phyloP scores from a whole-genome alignment of 305 asterid species.

The Fraxinus paxiana region DNA sequence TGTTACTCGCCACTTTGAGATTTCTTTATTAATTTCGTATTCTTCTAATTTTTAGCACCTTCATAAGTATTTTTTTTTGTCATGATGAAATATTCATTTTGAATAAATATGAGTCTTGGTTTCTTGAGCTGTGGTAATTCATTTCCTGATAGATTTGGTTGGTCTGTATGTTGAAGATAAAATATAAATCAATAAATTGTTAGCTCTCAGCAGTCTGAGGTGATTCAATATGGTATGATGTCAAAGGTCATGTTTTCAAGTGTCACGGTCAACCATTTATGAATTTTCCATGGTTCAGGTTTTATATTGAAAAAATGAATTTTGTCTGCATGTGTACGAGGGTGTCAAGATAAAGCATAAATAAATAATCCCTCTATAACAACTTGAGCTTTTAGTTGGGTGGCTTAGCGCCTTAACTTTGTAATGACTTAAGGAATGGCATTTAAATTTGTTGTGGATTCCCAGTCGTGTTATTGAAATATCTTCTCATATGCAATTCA shows the following conservation, averaged over 20 bases:
- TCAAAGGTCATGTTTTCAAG: neutral
- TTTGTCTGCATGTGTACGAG: neutral
- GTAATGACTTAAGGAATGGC: neutral
- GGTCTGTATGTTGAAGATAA: neutral
- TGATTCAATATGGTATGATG: neutral
- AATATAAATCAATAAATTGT: neutral
- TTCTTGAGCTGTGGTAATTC: neutral
- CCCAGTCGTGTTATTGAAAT: neutral
- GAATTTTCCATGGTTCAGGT: neutral
- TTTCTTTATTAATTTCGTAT: neutral
- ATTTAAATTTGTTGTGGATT: neutral
- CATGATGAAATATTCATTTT: neutral
- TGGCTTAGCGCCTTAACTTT: neutral
- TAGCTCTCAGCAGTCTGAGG: neutral
- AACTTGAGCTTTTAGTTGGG: neutral
- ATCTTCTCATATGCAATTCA: neutral
- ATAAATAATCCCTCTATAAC: neutral
- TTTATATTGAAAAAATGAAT: neutral
- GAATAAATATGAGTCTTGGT: neutral
- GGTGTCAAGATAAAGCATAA: neutral
- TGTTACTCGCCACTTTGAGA: neutral
- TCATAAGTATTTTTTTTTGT: neutral
- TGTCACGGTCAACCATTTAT: neutral
- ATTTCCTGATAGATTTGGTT: constrained; percentile 4
- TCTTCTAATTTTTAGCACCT: neutral